Base-by-base conservation (phyloP, 352 stramenopile genomes). In the Globisporangium splendens region DNA sequence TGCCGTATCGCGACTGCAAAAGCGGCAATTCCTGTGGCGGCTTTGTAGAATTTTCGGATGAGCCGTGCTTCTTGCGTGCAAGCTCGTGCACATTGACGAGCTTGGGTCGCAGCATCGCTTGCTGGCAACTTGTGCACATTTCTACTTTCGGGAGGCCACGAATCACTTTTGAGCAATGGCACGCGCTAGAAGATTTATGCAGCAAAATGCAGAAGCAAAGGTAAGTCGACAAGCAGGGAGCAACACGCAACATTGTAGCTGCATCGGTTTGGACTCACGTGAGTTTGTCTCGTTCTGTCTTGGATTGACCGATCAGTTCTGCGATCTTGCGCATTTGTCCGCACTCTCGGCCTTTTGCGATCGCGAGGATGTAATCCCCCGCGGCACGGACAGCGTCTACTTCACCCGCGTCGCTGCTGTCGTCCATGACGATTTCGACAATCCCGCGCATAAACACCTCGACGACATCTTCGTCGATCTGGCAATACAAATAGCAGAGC, bases 391-490 rank as follows among this genome's bases (percentile, higher is more conserved):
- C 61, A 0, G 71, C 70, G 21, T 70, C 57, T 22, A 39, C 48
- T 60, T 67, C 43, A 18, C 46, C 17, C 15, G 62, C 22, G 8
- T 50, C 28, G 42, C 4, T 50, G 24, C 24, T 42, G 31, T 15
- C 14, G 22, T 48, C 38, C 28, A 38, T 63, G 3, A 68, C 72
- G 4, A 86, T 53, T 59, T 87, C 79, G 3, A 87, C 68, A 21
- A 89, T 86, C 3, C 76, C 79, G 22, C 79, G 76, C 24, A 74
- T 63, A 62, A 86, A 89, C 21, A 83, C 68, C 52, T 87, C 73
- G 24, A 86, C 73, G 4, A 70, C 39, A 20, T 81, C 70, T 6
- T 52, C 59, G 5, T 63, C 56, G 43, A 68, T 41, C 49, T 87
- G 75, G 28, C 69, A 73, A 62, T 87, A 89, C 51, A 89, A 28